These are phyloP conservation scores for Citrus hindsii DNA, from an alignment of 345 rosid species.

Conservation along the genomic window DNA sequence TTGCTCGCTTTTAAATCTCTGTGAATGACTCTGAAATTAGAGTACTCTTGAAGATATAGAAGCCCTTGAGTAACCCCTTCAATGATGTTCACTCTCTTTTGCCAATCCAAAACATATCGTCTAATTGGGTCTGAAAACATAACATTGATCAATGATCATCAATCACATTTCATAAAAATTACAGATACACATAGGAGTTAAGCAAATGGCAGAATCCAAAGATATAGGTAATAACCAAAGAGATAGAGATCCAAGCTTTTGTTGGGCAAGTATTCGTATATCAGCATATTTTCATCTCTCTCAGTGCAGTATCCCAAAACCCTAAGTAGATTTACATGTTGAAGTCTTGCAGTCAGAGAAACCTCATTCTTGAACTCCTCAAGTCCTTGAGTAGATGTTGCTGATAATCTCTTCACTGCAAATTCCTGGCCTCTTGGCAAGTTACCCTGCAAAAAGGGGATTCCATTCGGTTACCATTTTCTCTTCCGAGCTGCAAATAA, in stretches of 20 bases:
- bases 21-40: slow-evolving; percentile 8
- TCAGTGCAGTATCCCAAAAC: slow-evolving; percentile 37
- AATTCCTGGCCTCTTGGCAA: slow-evolving; percentile 27
- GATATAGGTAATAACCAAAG: slow-evolving; percentile 16
- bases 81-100: slow-evolving; percentile 6
- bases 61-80: slow-evolving; percentile 32
- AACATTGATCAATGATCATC: neutral
- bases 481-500: neutral
- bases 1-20: slow-evolving; percentile 4
- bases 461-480: neutral
- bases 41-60: slow-evolving; percentile 31
- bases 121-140: neutral
- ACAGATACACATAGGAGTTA: too few relatives aligned
- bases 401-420: slow-evolving; percentile 45
- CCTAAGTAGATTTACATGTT: slow-evolving; percentile 36
- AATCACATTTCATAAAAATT: neutral
- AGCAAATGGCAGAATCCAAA: neutral
- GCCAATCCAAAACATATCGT: slow-evolving; percentile 8
- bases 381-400: slow-evolving; percentile 34
- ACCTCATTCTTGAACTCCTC: slow-evolving; percentile 44
- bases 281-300: slow-evolving; percentile 35
- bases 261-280: slow-evolving; percentile 41
- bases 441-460: slow-evolving; percentile 21
- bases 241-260: slow-evolving; percentile 35
- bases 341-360: slow-evolving; percentile 35